These are phyloP conservation scores for Suhomyces pyralidae DNA, from an alignment of 805 yeast species.

Conservation along the genomic window DNA sequence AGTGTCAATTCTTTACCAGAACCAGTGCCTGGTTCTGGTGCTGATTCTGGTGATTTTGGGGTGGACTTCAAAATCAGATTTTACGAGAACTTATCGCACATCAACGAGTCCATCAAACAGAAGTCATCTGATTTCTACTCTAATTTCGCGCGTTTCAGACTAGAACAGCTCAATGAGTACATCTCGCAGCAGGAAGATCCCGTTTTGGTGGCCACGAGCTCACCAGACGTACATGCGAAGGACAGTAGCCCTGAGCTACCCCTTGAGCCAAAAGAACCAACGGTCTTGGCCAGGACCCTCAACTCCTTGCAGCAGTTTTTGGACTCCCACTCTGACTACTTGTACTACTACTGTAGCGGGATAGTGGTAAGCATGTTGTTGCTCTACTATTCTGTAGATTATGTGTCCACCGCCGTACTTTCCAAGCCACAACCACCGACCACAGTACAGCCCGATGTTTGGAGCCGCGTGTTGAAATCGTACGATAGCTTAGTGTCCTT, in stretches of 20 bases:
- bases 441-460: neutral
- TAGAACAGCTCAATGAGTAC: conserved; percentile 14
- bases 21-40: neutral
- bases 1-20: neutral
- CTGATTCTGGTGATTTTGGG: neutral
- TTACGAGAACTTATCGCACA: conserved; percentile 15
- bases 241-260: neutral
- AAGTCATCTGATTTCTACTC: conserved; percentile 19
- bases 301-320: conserved; percentile 8
- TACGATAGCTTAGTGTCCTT: neutral
- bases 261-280: neutral
- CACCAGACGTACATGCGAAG: neutral
- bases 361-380: conserved; percentile 1
- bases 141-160: conserved; percentile 14
- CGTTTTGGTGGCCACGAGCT: neutral
- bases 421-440: neutral
- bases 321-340: conserved; percentile 16
- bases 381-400: neutral
- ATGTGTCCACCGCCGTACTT: neutral
- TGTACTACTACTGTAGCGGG: conserved; percentile 13
- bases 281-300: neutral
- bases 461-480: neutral
- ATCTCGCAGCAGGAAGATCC: conserved; percentile 1
- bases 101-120: conserved; percentile 18
- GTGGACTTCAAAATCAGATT: conserved; percentile 15